Conservation (phyloP, 2,329 filamentous ascomycete genomes). For the Periconia sp. region DNA sequence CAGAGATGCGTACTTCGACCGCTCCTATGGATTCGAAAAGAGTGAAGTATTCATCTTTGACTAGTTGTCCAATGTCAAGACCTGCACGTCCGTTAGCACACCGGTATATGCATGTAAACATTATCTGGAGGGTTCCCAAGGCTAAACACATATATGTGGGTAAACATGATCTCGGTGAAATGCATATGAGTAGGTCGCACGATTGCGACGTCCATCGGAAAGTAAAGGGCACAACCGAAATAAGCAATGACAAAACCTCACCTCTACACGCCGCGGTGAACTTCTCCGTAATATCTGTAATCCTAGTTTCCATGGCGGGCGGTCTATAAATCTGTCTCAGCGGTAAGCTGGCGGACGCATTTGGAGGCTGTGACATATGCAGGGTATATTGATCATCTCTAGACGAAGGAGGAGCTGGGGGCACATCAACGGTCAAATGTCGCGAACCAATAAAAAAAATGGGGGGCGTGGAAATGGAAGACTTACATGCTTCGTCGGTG, state of each 20-base stretch:
- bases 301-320: constrained; percentile 34
- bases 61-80: constrained; percentile 75
- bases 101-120: neutral
- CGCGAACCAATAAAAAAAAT: neutral
- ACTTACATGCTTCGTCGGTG: constrained; percentile 21
- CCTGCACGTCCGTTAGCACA: constrained; percentile 51
- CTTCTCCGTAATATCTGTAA: constrained; percentile 58
- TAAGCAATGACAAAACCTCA: constrained; percentile 28
- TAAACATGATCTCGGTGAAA: neutral
- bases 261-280: constrained; percentile 57
- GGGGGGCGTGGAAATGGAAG: neutral
- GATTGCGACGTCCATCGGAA: neutral
- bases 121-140: too few species aligned
- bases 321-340: constrained; percentile 32
- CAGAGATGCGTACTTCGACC: constrained; percentile 59
- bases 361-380: constrained; percentile 5
- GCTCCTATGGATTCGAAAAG: constrained; percentile 92
- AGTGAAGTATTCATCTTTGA: constrained; percentile 94
- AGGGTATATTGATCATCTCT: too few species aligned
- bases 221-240: neutral
- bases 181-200: neutral
- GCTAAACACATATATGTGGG: neutral
- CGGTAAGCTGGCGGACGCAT: constrained; percentile 25
- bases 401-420: constrained; percentile 13
- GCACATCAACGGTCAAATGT: constrained; percentile 17